Evolutionary conservation across 2,329 filamentous ascomycete species (phyloP), one percentile per base, ranked within the genome.

Genomic region (Hymenoscyphus fraxineus): DNA sequence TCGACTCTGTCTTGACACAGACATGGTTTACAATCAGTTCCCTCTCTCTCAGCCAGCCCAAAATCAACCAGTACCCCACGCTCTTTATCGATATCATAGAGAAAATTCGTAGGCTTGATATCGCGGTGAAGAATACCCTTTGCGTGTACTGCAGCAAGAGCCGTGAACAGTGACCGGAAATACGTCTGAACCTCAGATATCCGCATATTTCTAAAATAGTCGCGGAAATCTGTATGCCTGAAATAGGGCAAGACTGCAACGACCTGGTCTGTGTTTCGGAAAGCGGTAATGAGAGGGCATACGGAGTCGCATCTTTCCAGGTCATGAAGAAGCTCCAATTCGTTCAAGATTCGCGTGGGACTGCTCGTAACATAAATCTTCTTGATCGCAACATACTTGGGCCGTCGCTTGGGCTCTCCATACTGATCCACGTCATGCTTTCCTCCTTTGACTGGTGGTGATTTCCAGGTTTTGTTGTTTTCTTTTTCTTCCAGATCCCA

Each of bases 331-430:
- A 99, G 84, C 72, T 98, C 94, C 19, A 99, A 87, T 78, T 99
- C 95, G 79, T 99, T 99, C 74, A 96, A 86, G 71, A 99, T 98
- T 57, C 95, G 91, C 35, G 88, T 84, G 0, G 95, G 95, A 70
- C 93, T 97, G 67, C 93, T 97, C 0, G 96, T 99, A 69, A 98
- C 95, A 77, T 99, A 99, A 71, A 99, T 99, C 80, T 99, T 99
- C 80, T 99, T 99, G 78, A 99, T 91, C 22, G 96, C 95, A 67
- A 99, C 96, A 74, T 89, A 98, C 75, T 90, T 91, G 31, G 89
- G 82, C 69, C 80, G 83, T 60, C 79, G 80, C 62, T 79, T 79
- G 51, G 76, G 76, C 27, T 71, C 74, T 22, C 74, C 70, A 61
- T 76, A 72, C 47, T 72, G 51, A 57, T 71, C 67, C 60, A 72